A percentile compares a stretch with the other conserved stretches of the same genome.
These are phyloP conservation scores for Colletotrichum spaethianum DNA, from an alignment of 2,329 filamentous ascomycete species.

Conservation along the genomic window DNA sequence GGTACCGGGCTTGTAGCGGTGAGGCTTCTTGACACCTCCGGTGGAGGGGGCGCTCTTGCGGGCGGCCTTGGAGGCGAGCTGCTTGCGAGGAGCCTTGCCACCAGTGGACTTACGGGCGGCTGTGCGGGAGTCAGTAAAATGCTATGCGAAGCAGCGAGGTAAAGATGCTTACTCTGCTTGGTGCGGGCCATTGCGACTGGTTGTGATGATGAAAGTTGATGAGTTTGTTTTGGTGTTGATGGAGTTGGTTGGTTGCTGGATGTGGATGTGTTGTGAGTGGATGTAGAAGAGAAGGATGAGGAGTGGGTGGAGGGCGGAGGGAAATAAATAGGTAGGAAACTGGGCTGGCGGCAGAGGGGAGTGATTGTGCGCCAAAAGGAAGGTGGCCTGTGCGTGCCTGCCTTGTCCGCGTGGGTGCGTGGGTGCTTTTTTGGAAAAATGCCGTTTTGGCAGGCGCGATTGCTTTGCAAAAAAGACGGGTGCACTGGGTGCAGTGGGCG, in stretches of 20 bases:
- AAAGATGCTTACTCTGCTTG: constrained; percentile 65
- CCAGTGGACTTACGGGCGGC: constrained; percentile 81
- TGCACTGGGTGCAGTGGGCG: constrained; percentile 2
- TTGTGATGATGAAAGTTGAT: constrained; percentile 48
- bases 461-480: constrained; percentile 27
- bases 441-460: constrained; percentile 36
- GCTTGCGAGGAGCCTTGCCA: constrained; percentile 90
- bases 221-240: constrained; percentile 48
- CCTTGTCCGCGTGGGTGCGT: constrained; percentile 7
- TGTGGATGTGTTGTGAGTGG: constrained; percentile 55
- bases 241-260: constrained; percentile 48
- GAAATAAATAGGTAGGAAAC: constrained; percentile 47
- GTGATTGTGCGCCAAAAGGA: constrained; percentile 43
- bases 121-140: constrained; percentile 17
- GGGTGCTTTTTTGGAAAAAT: constrained; percentile 22
- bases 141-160: too few species aligned
- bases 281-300: constrained; percentile 53
- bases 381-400: constrained; percentile 38
- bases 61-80: constrained; percentile 98
- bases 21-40: constrained; percentile 97
- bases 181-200: constrained; percentile 72
- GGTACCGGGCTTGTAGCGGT: constrained; percentile 86
- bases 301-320: constrained; percentile 48
- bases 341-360: constrained; percentile 50
- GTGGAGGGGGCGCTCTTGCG: constrained; percentile 98